Conservation (phyloP, 139 green algal genomes). For the Tetradesmus obliquus region DNA sequence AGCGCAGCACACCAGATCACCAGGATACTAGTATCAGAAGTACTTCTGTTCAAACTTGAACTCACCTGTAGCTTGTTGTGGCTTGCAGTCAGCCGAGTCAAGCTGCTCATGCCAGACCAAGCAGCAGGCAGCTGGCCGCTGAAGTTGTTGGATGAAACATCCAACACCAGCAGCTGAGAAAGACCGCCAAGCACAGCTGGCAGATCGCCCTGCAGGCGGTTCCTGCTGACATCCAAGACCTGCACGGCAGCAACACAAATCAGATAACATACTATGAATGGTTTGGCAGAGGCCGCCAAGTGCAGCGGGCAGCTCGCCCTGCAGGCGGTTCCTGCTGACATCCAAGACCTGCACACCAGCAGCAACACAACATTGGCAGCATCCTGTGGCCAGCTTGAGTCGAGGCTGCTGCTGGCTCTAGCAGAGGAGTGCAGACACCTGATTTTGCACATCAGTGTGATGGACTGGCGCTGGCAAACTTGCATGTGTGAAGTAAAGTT, state of each 20-base stretch:
- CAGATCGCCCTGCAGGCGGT: not conserved
- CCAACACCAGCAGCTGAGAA: not conserved
- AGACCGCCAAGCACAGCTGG: not conserved
- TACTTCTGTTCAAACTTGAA: too few species aligned
- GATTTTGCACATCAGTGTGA: too few species aligned
- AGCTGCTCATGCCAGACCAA: slow-evolving; percentile 13
- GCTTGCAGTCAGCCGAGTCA: slow-evolving; percentile 19
- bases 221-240: slow-evolving; percentile 5
- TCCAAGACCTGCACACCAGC: not conserved
- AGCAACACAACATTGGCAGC: not conserved
- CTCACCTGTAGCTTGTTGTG: slow-evolving; percentile 50
- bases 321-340: not conserved
- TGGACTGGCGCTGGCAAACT: too few species aligned
- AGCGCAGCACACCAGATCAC: too few species aligned
- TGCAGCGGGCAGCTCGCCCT: not conserved
- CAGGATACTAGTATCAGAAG: too few species aligned
- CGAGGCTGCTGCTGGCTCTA: too few species aligned
- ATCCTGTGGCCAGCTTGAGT: too few species aligned
- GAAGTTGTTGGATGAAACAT: slow-evolving; percentile 10
- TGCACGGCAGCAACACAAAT: not conserved
- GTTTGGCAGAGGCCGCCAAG: too few species aligned
- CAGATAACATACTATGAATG: not conserved
- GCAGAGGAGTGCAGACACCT: too few species aligned
- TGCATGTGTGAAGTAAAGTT: too few species aligned
- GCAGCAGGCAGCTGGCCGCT: slow-evolving; percentile 25